These are phyloP conservation scores for Amanita polypyramis DNA, from an alignment of 768 basidiomycete species.

Conservation along the genomic window DNA sequence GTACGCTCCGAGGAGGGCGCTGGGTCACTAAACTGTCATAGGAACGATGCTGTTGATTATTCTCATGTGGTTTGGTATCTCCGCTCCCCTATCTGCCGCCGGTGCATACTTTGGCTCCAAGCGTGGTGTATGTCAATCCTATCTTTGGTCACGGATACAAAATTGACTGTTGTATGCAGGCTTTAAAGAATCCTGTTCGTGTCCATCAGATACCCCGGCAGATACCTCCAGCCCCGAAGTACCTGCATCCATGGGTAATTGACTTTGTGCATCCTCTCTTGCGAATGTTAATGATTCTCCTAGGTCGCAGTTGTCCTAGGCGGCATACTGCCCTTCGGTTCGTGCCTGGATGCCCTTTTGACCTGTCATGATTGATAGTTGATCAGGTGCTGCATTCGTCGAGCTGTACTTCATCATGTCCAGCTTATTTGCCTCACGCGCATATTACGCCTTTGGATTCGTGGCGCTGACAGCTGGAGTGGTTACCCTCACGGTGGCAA, in stretches of 20 bases:
- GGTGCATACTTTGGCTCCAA: constrained; percentile 82
- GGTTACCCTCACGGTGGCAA: constrained; percentile 80
- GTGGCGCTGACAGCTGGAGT: constrained; percentile 78
- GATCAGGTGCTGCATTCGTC: constrained; percentile 84
- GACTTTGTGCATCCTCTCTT: constrained; percentile 3
- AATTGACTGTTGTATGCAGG: constrained; percentile 26
- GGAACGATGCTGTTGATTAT: constrained; percentile 81
- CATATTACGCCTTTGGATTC: constrained; percentile 96
- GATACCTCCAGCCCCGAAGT: constrained; percentile 81
- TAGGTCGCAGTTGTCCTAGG: constrained; percentile 70
- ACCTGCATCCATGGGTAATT: constrained; percentile 72
- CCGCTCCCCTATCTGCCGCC: constrained; percentile 77
- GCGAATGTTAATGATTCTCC: constrained; percentile 6
- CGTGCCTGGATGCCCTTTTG: constrained; percentile 8
- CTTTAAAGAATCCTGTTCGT: constrained; percentile 71
- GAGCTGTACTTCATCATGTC: constrained; percentile 91
- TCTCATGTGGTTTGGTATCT: constrained; percentile 88
- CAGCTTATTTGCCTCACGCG: constrained; percentile 82
- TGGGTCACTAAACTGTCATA: constrained; percentile 15
- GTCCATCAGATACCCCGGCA: constrained; percentile 95
- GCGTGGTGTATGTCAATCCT: constrained; percentile 63
- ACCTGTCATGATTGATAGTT: constrained; percentile 6
- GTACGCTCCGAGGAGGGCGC: not conserved
- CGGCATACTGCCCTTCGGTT: constrained; percentile 88
- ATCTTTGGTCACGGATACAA: not conserved